Percentiles rank a stretch among this genome's conserved stretches.
These are phyloP conservation scores for Claviceps arundinis DNA, from an alignment of 2,329 filamentous ascomycete genomes.

Conservation along the genomic window DNA sequence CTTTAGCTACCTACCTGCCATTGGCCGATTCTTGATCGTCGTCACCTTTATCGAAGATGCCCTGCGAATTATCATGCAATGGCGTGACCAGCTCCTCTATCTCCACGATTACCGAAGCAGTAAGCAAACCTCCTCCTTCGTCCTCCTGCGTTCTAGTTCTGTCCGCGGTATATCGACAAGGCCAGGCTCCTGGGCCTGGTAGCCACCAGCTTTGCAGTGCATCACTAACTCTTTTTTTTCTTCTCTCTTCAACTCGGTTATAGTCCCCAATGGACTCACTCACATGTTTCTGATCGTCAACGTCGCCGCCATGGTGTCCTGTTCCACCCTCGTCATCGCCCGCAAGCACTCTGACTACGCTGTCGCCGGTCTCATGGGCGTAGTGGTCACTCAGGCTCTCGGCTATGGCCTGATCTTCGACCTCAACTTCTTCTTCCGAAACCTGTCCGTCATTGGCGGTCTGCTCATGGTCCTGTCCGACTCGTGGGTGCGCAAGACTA, in stretches of 20 bases:
- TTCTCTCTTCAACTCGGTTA: background rate
- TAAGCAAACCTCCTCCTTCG: conserved; percentile 34
- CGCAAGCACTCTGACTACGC: conserved; percentile 90
- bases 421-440: conserved; percentile 99
- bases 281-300: conserved; percentile 89
- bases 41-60: conserved; percentile 98
- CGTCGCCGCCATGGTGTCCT: conserved; percentile 72
- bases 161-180: background rate
- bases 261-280: conserved; percentile 78
- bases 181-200: background rate
- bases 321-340: conserved; percentile 76
- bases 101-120: conserved; percentile 85
- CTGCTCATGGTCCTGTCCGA: conserved; percentile 96
- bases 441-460: conserved; percentile 92
- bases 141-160: no score
- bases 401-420: conserved; percentile 98
- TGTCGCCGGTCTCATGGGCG: conserved; percentile 75
- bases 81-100: conserved; percentile 87
- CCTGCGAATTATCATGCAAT: conserved; percentile 92
- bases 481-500: conserved; percentile 94
- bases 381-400: conserved; percentile 85
- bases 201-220: background rate
- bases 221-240: background rate
- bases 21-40: conserved; percentile 94
- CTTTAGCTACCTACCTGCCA: conserved; percentile 78